phyloP scores from a whole-genome alignment of 768 basidiomycete species.

The Filobasidium wieringae region DNA sequence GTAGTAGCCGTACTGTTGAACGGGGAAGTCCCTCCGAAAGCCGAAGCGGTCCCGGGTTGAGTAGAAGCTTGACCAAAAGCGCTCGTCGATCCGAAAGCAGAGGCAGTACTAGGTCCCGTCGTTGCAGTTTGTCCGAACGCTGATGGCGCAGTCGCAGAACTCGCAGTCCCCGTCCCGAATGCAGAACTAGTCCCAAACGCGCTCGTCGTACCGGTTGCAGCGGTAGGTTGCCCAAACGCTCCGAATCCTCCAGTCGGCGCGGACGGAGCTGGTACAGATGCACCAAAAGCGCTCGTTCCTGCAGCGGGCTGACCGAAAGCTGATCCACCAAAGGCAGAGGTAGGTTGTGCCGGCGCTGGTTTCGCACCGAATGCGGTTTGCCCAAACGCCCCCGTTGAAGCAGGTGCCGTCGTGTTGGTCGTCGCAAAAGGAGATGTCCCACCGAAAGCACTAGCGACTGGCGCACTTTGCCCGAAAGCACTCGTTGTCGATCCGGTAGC shows the following conservation, averaged over 20 bases:
- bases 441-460: background rate
- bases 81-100: slow-evolving; percentile 1
- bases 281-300: background rate
- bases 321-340: slow-evolving; percentile 6
- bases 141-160: background rate
- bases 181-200: background rate
- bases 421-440: background rate
- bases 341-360: background rate
- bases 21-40: background rate
- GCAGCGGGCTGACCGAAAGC: background rate
- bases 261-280: background rate
- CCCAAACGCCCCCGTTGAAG: background rate
- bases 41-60: background rate
- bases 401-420: background rate
- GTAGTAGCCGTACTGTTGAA: background rate
- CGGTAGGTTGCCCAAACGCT: background rate
- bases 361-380: background rate
- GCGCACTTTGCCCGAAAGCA: background rate
- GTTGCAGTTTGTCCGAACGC: background rate
- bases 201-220: background rate
- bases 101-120: background rate
- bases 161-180: background rate
- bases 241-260: slow-evolving; percentile 2
- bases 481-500: background rate
- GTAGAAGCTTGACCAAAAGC: slow-evolving; percentile 3